phyloP scores from a whole-genome alignment of 2,329 filamentous ascomycete genomes.

The Penicillium italicum region DNA sequence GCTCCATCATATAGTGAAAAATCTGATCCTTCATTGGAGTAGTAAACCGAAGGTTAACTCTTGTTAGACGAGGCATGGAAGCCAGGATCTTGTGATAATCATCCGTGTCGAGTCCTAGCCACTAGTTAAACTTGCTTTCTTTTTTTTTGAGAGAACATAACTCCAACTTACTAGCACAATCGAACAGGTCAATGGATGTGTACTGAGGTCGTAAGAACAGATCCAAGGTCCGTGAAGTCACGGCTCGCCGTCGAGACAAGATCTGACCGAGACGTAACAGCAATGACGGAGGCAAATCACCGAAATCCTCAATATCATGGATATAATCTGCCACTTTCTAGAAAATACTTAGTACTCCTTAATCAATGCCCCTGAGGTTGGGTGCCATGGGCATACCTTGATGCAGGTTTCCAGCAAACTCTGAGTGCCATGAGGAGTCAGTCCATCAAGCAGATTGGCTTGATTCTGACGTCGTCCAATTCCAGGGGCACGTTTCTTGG shows the following conservation, averaged over 20 bases:
- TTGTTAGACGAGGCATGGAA: conserved; percentile 63
- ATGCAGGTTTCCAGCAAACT: conserved; percentile 56
- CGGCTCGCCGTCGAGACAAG: conserved; percentile 59
- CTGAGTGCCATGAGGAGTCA: conserved; percentile 42
- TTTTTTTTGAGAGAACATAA: background rate
- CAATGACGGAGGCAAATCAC: conserved; percentile 57
- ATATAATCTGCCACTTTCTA: conserved; percentile 61
- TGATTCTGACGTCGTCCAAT: conserved; percentile 70
- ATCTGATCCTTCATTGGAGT: conserved; percentile 86
- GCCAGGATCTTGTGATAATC: conserved; percentile 81
- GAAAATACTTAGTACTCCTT: conserved; percentile 16
- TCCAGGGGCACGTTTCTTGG: conserved; percentile 54
- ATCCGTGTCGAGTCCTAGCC: conserved; percentile 63
- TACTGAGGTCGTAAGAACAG: conserved; percentile 52
- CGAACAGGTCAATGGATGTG: conserved; percentile 57
- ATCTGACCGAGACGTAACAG: conserved; percentile 60
- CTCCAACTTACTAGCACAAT: conserved; percentile 53
- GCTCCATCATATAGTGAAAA: conserved; percentile 74
- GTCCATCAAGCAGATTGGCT: conserved; percentile 79
- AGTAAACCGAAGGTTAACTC: conserved; percentile 75
- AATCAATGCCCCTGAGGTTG: background rate
- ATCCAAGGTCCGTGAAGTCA: conserved; percentile 48
- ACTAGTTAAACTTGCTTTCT: conserved; percentile 21
- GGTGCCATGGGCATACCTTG: conserved; percentile 38
- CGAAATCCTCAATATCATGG: conserved; percentile 62